phyloP scores from a whole-genome alignment of 2,329 filamentous ascomycete genomes.

The Cryphonectria parasitica region DNA sequence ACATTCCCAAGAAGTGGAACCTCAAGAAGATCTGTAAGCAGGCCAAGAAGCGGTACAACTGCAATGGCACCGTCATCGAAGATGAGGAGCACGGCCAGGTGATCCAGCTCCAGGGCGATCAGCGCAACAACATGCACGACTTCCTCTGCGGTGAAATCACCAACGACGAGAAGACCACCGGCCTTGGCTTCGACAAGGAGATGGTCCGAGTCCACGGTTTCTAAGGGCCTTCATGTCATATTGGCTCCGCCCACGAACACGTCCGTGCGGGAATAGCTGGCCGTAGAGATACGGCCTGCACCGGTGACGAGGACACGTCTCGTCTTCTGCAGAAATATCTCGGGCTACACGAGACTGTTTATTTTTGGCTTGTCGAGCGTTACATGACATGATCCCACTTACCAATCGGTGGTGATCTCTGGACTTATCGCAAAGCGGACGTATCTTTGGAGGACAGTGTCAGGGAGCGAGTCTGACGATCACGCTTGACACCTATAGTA shows the following conservation, averaged over 20 bases:
- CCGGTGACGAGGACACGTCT: slow-evolving; percentile 23
- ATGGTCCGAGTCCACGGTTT: slow-evolving; percentile 81
- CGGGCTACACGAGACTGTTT: slow-evolving; percentile 20
- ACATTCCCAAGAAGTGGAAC: slow-evolving; percentile 98
- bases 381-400: slow-evolving; percentile 24
- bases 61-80: slow-evolving; percentile 99
- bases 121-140: slow-evolving; percentile 98
- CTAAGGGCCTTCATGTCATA: slow-evolving; percentile 29
- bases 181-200: slow-evolving; percentile 91
- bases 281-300: slow-evolving; percentile 23
- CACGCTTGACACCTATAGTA: slow-evolving; percentile 12
- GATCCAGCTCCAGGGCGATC: slow-evolving; percentile 99
- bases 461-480: slow-evolving; percentile 21
- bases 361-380: slow-evolving; percentile 24
- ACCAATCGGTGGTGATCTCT: slow-evolving; percentile 19
- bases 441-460: slow-evolving; percentile 19
- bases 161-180: slow-evolving; percentile 39
- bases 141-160: slow-evolving; percentile 92
- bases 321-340: slow-evolving; percentile 22
- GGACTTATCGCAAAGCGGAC: slow-evolving; percentile 12
- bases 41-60: slow-evolving; percentile 92
- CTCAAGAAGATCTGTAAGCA: slow-evolving; percentile 99
- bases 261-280: slow-evolving; percentile 18
- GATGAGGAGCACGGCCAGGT: slow-evolving; percentile 98
- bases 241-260: slow-evolving; percentile 18